These are phyloP conservation scores for Ochromonadaceae sp. DNA, from an alignment of 352 stramenopile species.

Conservation along the genomic window DNA sequence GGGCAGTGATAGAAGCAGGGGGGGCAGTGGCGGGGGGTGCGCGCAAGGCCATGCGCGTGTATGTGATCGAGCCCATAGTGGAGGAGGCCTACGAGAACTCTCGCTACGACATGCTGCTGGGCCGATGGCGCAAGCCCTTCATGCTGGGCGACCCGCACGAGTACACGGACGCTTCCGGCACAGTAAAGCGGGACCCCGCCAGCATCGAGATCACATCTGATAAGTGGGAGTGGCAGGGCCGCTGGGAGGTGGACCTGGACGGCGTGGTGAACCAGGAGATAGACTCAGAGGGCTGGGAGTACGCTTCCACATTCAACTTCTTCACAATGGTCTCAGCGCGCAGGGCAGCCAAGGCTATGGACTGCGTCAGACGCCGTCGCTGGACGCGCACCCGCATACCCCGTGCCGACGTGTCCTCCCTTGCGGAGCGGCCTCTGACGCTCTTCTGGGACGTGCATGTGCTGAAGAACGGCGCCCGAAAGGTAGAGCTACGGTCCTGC, in stretches of 20 bases:
- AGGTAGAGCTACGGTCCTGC: not conserved
- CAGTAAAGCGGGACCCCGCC: not conserved
- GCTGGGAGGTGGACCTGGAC: conserved; percentile 14
- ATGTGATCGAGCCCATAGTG: conserved; percentile 5
- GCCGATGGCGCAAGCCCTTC: conserved; percentile 8
- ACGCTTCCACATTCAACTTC: not conserved
- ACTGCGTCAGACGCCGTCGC: not conserved
- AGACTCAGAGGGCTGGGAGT: conserved; percentile 14
- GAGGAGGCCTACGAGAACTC: conserved; percentile 15
- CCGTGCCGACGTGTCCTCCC: not conserved
- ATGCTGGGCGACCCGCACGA: not conserved
- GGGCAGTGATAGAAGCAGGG: no score
- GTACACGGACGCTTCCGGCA: not conserved
- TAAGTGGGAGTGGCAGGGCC: not conserved
- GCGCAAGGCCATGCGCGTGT: no score
- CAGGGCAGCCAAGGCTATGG: not conserved
- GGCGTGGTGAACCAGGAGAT: conserved; percentile 2
- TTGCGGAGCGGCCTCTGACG: not conserved
- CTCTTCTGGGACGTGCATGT: conserved; percentile 13
- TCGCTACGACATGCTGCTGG: not conserved
- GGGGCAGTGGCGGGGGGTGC: no score
- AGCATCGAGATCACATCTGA: not conserved
- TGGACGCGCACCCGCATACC: conserved; percentile 13
- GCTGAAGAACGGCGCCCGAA: not conserved
- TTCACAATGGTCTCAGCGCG: not conserved